phyloP scores from a whole-genome alignment of 306 rosid species.

The Senna siamea region DNA sequence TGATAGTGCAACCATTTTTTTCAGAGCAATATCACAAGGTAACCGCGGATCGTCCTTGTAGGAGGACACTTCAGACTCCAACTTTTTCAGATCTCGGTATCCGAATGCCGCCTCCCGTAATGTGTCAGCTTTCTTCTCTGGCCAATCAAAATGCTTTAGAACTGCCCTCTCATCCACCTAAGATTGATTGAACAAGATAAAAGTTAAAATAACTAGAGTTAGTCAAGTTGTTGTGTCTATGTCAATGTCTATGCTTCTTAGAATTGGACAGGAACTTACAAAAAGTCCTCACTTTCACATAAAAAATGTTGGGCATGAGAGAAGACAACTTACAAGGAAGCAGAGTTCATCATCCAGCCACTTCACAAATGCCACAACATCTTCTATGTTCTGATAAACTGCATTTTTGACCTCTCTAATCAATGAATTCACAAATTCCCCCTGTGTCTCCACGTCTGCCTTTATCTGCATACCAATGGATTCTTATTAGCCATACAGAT shows the following conservation, averaged over 20 bases:
- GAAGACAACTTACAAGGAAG: slow-evolving; percentile 77
- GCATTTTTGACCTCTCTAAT: slow-evolving; percentile 92
- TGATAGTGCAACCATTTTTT: slow-evolving; percentile 89
- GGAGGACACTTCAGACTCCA: slow-evolving; percentile 84
- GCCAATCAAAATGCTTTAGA: slow-evolving; percentile 95
- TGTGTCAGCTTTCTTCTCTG: slow-evolving; percentile 97
- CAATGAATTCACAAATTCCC: slow-evolving; percentile 92
- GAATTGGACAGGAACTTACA: not conserved
- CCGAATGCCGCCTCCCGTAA: slow-evolving; percentile 95
- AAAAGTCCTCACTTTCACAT: not conserved
- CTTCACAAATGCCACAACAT: slow-evolving; percentile 92
- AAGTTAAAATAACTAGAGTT: not conserved
- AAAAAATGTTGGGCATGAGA: not conserved
- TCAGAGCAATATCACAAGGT: slow-evolving; percentile 83
- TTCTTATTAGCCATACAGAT: slow-evolving; percentile 8
- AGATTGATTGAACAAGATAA: slow-evolving; percentile 23
- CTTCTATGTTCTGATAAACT: slow-evolving; percentile 81
- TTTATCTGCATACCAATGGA: slow-evolving; percentile 67
- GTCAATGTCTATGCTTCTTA: no score
- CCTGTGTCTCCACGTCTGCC: slow-evolving; percentile 96
- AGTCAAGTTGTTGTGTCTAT: no score
- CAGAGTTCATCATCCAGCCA: slow-evolving; percentile 99
- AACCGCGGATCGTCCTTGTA: slow-evolving; percentile 72
- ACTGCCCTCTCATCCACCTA: slow-evolving; percentile 99
- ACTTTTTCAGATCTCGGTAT: slow-evolving; percentile 79